These are phyloP conservation scores for Obba rivulosa DNA, from an alignment of 768 basidiomycete species.

Conservation along the genomic window DNA sequence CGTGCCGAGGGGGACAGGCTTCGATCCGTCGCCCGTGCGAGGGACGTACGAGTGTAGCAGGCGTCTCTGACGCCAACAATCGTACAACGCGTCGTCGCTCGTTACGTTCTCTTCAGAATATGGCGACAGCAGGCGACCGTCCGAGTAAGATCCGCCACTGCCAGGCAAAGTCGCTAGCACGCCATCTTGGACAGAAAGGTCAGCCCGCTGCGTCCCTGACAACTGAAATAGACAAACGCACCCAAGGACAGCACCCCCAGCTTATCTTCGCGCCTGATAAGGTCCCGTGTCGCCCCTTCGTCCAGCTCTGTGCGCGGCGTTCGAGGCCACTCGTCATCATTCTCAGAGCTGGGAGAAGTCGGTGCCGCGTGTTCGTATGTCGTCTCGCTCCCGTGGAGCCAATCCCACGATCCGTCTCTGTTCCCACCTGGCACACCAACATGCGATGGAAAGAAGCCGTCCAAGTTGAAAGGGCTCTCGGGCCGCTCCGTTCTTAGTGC, in stretches of 20 bases:
- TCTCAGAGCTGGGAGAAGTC: slow-evolving; percentile 12
- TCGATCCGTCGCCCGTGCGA: slow-evolving; percentile 1
- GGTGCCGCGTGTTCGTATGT: slow-evolving; percentile 12
- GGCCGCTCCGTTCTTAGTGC: slow-evolving; percentile 20
- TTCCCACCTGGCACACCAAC: slow-evolving; percentile 11
- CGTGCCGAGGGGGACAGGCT: background rate
- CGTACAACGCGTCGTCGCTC: slow-evolving; percentile 34
- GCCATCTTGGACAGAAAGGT: background rate
- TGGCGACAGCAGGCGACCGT: slow-evolving; percentile 28
- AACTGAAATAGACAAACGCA: slow-evolving; percentile 23
- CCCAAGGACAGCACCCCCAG: slow-evolving; percentile 42
- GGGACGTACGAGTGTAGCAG: slow-evolving; percentile 1
- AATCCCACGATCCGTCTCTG: slow-evolving; percentile 34
- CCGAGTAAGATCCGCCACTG: slow-evolving; percentile 8
- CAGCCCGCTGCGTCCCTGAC: background rate
- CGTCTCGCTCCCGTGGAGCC: slow-evolving; percentile 30
- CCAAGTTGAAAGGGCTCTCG: slow-evolving; percentile 45
- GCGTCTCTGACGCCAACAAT: slow-evolving; percentile 17
- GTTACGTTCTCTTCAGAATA: slow-evolving; percentile 30
- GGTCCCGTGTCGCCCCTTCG: slow-evolving; percentile 30
- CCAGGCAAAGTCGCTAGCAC: background rate
- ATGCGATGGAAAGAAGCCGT: slow-evolving; percentile 42
- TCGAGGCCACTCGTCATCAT: slow-evolving; percentile 20
- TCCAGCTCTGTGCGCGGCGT: slow-evolving; percentile 25
- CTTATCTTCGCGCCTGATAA: slow-evolving; percentile 43